phyloP scores from a whole-genome alignment of 441 rosid species.

The Syzygium malaccense region DNA sequence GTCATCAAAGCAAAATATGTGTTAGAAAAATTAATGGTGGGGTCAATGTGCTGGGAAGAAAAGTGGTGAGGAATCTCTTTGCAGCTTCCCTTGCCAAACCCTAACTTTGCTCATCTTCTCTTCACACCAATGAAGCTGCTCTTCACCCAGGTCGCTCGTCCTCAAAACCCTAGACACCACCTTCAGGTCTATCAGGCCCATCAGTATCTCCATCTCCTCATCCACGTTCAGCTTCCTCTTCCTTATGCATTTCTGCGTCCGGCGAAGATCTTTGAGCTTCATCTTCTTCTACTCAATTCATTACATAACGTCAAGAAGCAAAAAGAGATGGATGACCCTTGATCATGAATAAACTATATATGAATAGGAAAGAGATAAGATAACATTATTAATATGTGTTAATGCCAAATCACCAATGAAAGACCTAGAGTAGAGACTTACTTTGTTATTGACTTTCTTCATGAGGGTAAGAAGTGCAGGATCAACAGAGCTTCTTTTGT shows the following conservation, averaged over 20 bases:
- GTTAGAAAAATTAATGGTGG: constrained; percentile 1
- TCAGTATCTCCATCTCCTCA: constrained; percentile 76
- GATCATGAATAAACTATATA: background rate
- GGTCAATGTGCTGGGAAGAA: constrained; percentile 91
- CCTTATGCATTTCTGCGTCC: constrained; percentile 63
- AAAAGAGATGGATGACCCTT: background rate
- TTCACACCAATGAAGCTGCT: constrained; percentile 88
- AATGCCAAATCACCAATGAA: background rate
- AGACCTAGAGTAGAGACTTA: constrained; percentile 13
- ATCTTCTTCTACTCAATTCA: constrained; percentile 50
- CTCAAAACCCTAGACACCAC: constrained; percentile 90
- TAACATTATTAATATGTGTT: background rate
- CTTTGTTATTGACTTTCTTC: constrained; percentile 81
- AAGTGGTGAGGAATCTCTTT: constrained; percentile 83
- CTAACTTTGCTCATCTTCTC: constrained; percentile 93
- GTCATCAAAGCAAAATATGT: constrained; percentile 20
- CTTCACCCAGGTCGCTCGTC: constrained; percentile 57
- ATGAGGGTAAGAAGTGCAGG: constrained; percentile 71
- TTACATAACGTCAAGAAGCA: background rate
- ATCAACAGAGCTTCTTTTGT: constrained; percentile 58
- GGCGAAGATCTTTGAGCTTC: constrained; percentile 72
- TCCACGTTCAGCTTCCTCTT: constrained; percentile 56
- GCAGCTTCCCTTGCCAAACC: constrained; percentile 57
- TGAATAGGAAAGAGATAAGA: background rate
- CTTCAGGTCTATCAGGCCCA: constrained; percentile 83